Percentiles rank a stretch among this genome's conserved stretches.
These are phyloP conservation scores for Solidago caesia DNA, from an alignment of 129 eudicot species.

Conservation along the genomic window DNA sequence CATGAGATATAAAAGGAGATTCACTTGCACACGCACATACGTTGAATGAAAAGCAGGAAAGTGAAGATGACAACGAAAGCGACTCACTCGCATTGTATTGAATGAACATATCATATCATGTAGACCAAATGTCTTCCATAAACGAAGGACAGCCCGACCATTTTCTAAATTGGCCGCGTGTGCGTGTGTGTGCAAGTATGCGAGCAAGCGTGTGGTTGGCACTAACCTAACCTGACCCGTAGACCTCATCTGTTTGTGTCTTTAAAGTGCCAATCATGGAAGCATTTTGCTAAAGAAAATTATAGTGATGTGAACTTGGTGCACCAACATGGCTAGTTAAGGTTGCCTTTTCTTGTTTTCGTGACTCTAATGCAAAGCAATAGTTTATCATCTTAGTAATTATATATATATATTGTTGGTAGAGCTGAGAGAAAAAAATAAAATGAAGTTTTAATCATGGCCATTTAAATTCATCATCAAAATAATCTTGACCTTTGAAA, in stretches of 20 bases:
- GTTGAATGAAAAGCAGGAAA: constrained; percentile 29
- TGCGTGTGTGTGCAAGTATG: neutral
- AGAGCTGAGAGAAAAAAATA: no score
- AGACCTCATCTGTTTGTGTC: neutral
- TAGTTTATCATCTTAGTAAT: neutral
- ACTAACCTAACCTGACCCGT: constrained; percentile 17
- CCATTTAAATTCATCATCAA: no score
- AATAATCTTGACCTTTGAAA: no score
- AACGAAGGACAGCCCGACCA: constrained; percentile 30
- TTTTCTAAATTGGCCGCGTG: constrained; percentile 3
- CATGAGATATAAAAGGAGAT: constrained; percentile 24
- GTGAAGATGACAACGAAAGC: constrained; percentile 27
- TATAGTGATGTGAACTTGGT: constrained; percentile 3
- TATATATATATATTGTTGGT: no score
- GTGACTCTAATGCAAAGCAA: neutral
- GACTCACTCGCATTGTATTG: constrained; percentile 13
- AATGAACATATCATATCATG: constrained; percentile 33
- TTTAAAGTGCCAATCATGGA: neutral
- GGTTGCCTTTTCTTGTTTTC: neutral
- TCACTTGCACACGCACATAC: constrained; percentile 21
- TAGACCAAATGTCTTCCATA: constrained; percentile 28
- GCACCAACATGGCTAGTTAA: constrained; percentile 4
- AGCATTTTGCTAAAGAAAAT: constrained; percentile 17
- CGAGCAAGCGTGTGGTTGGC: constrained; percentile 15
- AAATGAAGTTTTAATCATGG: no score